phyloP scores from a whole-genome alignment of 106 monocot genomes.

The Allium fistulosum region DNA sequence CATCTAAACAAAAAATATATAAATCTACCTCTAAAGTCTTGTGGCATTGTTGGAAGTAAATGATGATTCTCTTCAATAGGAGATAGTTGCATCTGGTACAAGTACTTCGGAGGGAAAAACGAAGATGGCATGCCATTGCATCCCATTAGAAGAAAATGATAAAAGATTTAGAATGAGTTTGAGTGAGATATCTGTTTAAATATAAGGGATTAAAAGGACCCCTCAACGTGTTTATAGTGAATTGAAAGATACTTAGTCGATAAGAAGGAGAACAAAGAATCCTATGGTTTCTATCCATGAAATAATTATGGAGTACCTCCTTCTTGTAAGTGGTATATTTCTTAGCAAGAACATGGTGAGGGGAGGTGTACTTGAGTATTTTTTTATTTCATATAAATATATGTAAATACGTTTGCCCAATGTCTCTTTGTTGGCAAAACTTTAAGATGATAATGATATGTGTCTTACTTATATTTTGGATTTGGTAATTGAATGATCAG shows the following conservation, averaged over 20 bases:
- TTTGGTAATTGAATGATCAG: too few species aligned
- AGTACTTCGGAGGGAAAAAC: slow-evolving; percentile 55
- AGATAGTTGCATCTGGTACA: slow-evolving; percentile 50
- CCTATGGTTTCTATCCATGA: neutral
- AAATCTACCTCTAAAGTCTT: slow-evolving; percentile 29
- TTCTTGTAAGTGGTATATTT: slow-evolving; percentile 6
- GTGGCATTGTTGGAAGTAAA: slow-evolving; percentile 13
- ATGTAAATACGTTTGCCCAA: too few species aligned
- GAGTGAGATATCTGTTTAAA: neutral
- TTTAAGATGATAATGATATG: too few species aligned
- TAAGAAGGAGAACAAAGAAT: neutral
- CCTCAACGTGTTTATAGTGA: neutral
- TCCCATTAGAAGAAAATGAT: slow-evolving; percentile 19
- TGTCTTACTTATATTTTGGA: too few species aligned
- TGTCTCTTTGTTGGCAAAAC: too few species aligned
- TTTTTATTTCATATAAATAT: too few species aligned
- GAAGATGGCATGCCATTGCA: slow-evolving; percentile 55
- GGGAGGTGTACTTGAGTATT: too few species aligned
- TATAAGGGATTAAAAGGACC: neutral
- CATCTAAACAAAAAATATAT: neutral
- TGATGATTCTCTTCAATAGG: slow-evolving; percentile 21
- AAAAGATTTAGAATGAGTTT: neutral
- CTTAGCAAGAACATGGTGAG: slow-evolving; percentile 6
- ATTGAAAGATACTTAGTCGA: neutral
- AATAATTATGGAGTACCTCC: neutral